Evolutionary conservation across 1,284 basidiomycete genomes (phyloP), one percentile per base, ranked within the genome.

Genomic region (Cutaneotrichosporon cutaneum): DNA sequence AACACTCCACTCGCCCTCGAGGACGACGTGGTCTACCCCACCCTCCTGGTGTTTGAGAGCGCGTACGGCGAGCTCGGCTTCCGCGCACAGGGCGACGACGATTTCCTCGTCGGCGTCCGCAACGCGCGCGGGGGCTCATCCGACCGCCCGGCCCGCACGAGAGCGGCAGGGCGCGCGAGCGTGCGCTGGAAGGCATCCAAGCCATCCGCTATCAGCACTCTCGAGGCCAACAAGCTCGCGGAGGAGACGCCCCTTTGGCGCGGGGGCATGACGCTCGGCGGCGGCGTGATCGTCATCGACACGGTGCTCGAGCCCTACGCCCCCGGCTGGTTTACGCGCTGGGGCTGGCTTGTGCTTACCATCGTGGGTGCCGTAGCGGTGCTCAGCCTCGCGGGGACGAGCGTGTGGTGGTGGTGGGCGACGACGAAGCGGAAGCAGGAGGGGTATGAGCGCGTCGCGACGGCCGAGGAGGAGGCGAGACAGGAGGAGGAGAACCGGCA

Each of bases 251-350:
- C 58, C 9, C 61, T 77, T 21, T 73, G 74, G 72, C 68, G 68
- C 50, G 77, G 74, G 26, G 76, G 72, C 26, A 77, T 82, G 70
- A 75, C 76, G 0, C 68, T 80, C 9, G 82, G 80, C 1, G 93
- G 94, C 2, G 95, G 96, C 4, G 91, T 98, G 27, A 84, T 98
- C 60, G 85, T 89, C 76, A 88, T 99, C 65, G 91, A 97, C 80
- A 82, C 84, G 26, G 83, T 97, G 10, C 81, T 98, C 47, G 72
- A 87, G 39, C 95, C 95, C 21, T 99, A 94, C 76, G 81, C 88
- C 64, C 92, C 95, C 0, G 83, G 87, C 16, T 91, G 89, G 90
- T 90, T 87, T 84, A 78, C 84, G 56, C 82, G 85, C 50, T 63
- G 76, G 75, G 75, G 76, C 11, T 75, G 73, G 72, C 68, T 76